Evolutionary conservation across 2,329 filamentous ascomycete species (phyloP).

Genomic region (Botrytis deweyae): DNA sequence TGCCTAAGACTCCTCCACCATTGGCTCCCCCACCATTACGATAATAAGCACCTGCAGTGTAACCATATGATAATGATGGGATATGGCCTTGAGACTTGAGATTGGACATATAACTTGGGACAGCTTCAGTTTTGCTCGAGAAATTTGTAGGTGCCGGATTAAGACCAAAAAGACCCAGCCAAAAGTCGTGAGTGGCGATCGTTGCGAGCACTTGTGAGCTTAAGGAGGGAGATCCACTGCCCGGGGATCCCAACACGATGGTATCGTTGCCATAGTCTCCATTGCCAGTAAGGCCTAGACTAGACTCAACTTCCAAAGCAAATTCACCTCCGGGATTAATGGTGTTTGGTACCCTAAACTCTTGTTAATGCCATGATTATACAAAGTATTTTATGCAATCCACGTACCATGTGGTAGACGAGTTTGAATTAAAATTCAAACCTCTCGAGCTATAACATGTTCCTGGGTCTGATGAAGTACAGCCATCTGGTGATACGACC

Average conservation of each 20-base stretch:
- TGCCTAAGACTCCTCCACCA: conserved; percentile 26
- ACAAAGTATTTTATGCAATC: not conserved
- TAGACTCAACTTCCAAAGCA: conserved; percentile 27
- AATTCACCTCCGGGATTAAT: conserved; percentile 26
- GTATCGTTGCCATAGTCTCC: conserved; percentile 33
- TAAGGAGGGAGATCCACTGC: conserved; percentile 26
- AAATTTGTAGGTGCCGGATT: conserved; percentile 31
- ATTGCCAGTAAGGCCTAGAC: conserved; percentile 25
- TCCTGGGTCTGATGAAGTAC: conserved; percentile 23
- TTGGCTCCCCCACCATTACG: conserved; percentile 31
- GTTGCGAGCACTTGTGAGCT: conserved; percentile 32
- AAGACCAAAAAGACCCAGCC: conserved; percentile 33
- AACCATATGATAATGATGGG: conserved; percentile 46
- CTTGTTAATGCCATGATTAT: conserved; percentile 4
- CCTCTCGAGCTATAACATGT: conserved; percentile 43
- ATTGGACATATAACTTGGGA: conserved; percentile 41
- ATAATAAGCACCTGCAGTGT: conserved; percentile 45
- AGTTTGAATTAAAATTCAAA: conserved; percentile 40
- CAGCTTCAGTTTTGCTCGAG: conserved; percentile 22
- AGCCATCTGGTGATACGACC: conserved; percentile 31
- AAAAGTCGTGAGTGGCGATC: conserved; percentile 38
- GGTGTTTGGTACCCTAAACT: conserved; percentile 27
- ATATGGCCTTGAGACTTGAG: conserved; percentile 43
- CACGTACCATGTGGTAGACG: conserved; percentile 42
- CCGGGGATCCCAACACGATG: conserved; percentile 25